These are phyloP conservation scores for Globisporangium megalacanthum DNA, from an alignment of 352 stramenopile species.

Conservation along the genomic window DNA sequence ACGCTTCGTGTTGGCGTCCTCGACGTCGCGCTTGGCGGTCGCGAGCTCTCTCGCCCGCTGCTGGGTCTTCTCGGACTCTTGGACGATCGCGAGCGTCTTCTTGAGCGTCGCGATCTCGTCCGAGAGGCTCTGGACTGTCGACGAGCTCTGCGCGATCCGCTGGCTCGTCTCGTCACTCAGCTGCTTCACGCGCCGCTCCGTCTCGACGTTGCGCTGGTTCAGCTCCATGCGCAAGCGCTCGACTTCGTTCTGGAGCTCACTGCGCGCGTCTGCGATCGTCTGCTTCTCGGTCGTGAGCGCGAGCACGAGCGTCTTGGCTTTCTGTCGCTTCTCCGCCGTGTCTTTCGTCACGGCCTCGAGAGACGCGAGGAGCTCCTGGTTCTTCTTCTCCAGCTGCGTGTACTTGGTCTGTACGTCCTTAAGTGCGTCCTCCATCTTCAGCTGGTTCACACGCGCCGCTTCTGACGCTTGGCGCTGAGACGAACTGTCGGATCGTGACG, in stretches of 20 bases:
- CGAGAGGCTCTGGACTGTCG: conserved; percentile 40
- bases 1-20: conserved; percentile 79
- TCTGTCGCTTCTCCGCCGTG: conserved; percentile 62
- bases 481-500: conserved; percentile 37
- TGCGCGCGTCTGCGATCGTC: conserved; percentile 32
- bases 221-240: conserved; percentile 71
- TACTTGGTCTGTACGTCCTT: conserved; percentile 32
- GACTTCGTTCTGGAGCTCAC: conserved; percentile 54
- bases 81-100: conserved; percentile 44
- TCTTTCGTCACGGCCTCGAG: conserved; percentile 48
- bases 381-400: conserved; percentile 45
- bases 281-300: conserved; percentile 66
- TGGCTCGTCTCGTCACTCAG: conserved; percentile 54
- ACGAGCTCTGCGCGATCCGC: conserved; percentile 31
- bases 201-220: conserved; percentile 72
- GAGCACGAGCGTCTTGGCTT: conserved; percentile 63
- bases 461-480: conserved; percentile 37
- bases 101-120: conserved; percentile 62
- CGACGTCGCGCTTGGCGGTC: conserved; percentile 61
- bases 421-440: conserved; percentile 31
- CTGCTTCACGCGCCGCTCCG: conserved; percentile 55
- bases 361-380: conserved; percentile 35
- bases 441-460: conserved; percentile 35
- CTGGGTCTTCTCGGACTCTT: conserved; percentile 68
- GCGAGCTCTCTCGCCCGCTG: conserved; percentile 64